Evolutionary conservation across 352 stramenopile species (phyloP).

Genomic region (Globisporangium viniferum): DNA sequence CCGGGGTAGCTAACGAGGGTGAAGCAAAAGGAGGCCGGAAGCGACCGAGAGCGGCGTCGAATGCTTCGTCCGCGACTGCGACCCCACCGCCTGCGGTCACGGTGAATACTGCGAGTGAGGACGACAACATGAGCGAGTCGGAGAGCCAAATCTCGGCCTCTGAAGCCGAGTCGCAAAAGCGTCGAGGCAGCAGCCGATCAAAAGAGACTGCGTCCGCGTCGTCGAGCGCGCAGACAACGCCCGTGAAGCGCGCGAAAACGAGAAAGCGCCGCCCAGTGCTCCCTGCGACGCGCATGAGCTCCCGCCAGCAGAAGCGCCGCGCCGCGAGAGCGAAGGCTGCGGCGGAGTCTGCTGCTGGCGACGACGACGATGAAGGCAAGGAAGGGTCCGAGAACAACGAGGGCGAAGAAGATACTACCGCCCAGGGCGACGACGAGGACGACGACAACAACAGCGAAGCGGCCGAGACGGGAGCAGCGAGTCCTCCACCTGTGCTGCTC

Average conservation of each 20-base stretch:
- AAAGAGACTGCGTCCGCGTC: conserved; percentile 15
- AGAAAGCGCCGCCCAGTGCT: conserved; percentile 43
- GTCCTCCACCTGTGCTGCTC: conserved; percentile 17
- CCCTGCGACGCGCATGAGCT: conserved; percentile 60
- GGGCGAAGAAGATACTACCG: conserved; percentile 24
- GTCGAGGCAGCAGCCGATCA: conserved; percentile 15
- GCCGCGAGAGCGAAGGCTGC: conserved; percentile 37
- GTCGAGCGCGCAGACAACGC: conserved; percentile 18
- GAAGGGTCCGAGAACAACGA: conserved; percentile 18
- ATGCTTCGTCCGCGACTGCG: conserved; percentile 20
- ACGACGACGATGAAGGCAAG: conserved; percentile 14
- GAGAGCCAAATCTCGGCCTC: conserved; percentile 63
- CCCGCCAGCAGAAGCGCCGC: conserved; percentile 59
- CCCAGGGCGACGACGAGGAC: conserved; percentile 32
- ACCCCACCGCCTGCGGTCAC: conserved; percentile 5
- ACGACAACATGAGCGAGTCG: conserved; percentile 38
- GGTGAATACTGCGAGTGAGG: conserved; percentile 33
- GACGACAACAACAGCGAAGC: conserved; percentile 23
- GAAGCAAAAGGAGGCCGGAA: conserved; percentile 22
- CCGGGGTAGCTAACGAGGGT: not conserved
- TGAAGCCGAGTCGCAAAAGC: conserved; percentile 38
- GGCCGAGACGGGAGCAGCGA: not conserved
- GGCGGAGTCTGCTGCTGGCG: conserved; percentile 7
- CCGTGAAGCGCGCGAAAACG: conserved; percentile 30
- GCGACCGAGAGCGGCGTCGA: conserved; percentile 25